Base-by-base conservation (phyloP, 1,139 yeast genomes). In the Zygotorulaspora mrakii region DNA sequence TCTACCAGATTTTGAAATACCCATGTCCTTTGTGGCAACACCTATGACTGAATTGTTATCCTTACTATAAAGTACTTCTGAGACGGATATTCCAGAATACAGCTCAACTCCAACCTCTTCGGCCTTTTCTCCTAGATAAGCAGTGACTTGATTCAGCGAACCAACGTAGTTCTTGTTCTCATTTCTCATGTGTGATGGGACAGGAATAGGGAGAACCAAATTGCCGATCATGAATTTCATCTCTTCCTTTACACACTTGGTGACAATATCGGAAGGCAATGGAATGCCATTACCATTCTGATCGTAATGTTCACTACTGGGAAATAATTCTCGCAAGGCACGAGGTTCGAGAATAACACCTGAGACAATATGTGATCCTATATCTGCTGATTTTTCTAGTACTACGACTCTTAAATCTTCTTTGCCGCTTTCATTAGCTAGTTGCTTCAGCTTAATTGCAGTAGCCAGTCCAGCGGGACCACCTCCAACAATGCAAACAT, bases 401-500 rank as follows among this genome's bases (percentile, higher is more conserved):
- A 91, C 89, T 11, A 91, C 82, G 33, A 91, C 94, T 44, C 98
- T 70, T 34, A 82, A 83, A 38, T 65, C 57, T 5, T 84, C 86
- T 12, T 66, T 60, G 2, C 85, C 91, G 11, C 73, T 64, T 50
- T 79, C 83, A 36, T 71, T 68, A 57, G 91, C 97, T 33, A 89
- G 67, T 57, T 87, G 96, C 61, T 91, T 91, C 52, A 88, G 68
- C 49, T 76, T 75, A 48, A 91, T 91, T 10, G 97, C 98, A 1
- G 98, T 82, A 1, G 96, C 91, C 40, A 91, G 70, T 8, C 98
- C 98, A 1, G 97, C 94, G 3, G 97, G 97, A 0, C 98, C 98
- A 30, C 95, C 98, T 27, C 98, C 98, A 1, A 91, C 95, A 35
- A 91, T 87, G 56, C 95, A 85, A 13, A 91, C 94, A 61, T 91